These are phyloP conservation scores for Blastobotrys terrestris DNA, from an alignment of 805 yeast species.

Conservation along the genomic window DNA sequence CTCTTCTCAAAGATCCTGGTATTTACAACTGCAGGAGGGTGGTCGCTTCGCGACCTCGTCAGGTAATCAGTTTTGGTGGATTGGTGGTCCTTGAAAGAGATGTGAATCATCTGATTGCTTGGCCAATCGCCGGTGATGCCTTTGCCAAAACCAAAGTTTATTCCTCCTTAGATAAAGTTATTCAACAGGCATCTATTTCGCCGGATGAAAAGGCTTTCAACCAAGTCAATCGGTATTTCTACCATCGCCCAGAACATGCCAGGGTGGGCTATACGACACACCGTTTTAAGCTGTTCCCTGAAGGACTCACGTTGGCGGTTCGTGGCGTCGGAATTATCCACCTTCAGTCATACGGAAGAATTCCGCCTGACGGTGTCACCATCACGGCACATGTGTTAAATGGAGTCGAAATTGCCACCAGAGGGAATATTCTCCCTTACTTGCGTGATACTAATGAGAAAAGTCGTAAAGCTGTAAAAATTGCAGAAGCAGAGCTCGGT, in stretches of 20 bases:
- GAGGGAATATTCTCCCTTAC: slow-evolving; percentile 23
- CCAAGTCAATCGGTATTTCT: neutral
- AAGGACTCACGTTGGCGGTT: slow-evolving; percentile 24
- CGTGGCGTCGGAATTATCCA: slow-evolving; percentile 31
- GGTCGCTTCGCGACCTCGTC: slow-evolving; percentile 26
- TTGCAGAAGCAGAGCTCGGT: neutral
- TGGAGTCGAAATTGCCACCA: slow-evolving; percentile 21
- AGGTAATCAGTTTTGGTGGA: slow-evolving; percentile 31
- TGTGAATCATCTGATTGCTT: slow-evolving; percentile 23
- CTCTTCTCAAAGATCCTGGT: slow-evolving; percentile 19
- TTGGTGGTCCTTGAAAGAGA: slow-evolving; percentile 25
- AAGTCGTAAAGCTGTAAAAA: neutral
- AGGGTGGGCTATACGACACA: neutral
- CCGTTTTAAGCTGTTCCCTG: slow-evolving; percentile 5
- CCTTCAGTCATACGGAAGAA: slow-evolving; percentile 25
- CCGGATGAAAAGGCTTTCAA: neutral
- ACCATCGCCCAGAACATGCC: neutral
- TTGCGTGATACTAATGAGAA: slow-evolving; percentile 1
- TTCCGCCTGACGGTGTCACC: slow-evolving; percentile 25
- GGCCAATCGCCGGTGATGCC: slow-evolving; percentile 26
- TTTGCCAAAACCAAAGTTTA: slow-evolving; percentile 19
- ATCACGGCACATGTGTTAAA: slow-evolving; percentile 21
- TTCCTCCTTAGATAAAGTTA: slow-evolving; percentile 19
- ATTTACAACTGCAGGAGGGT: slow-evolving; percentile 19
- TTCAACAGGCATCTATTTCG: slow-evolving; percentile 3